Percentiles rank a stretch among this genome's conserved stretches.
Evolutionary conservation across 202 grass and related monocot species (phyloP).

Genomic region (Schoenoplectus tabernaemontani): DNA sequence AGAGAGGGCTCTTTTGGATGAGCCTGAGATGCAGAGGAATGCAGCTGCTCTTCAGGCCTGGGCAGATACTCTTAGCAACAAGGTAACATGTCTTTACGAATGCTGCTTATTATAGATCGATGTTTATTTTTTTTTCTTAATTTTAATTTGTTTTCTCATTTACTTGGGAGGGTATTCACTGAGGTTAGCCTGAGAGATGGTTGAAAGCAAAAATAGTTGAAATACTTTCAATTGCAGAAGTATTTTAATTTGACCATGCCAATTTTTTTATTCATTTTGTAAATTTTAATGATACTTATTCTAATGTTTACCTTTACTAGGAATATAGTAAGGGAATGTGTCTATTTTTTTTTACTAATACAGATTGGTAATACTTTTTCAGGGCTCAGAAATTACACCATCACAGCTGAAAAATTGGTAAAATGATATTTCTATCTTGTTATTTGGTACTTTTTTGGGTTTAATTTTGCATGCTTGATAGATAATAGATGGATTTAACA

Average conservation of each 20-base stretch:
- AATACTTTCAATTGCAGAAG: neutral
- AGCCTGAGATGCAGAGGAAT: constrained; percentile 94
- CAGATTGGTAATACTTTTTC: constrained; percentile 29
- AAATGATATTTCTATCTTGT: constrained; percentile 19
- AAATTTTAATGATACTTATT: neutral
- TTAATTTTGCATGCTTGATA: neutral
- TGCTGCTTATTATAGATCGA: neutral
- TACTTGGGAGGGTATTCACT: neutral
- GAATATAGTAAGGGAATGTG: neutral
- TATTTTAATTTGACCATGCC: neutral
- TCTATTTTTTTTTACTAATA: constrained; percentile 23
- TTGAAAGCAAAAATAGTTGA: neutral
- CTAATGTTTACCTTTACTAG: neutral
- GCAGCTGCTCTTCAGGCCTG: constrained; percentile 49
- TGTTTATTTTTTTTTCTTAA: neutral
- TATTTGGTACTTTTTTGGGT: neutral
- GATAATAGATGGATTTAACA: neutral
- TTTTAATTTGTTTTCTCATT: neutral
- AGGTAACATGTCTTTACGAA: constrained; percentile 32
- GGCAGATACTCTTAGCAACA: constrained; percentile 64
- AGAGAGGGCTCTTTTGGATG: constrained; percentile 65
- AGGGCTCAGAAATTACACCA: constrained; percentile 87
- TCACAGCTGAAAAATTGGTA: constrained; percentile 99
- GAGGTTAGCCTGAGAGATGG: neutral
- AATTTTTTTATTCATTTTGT: neutral